Conservation (phyloP, 208 protist species). For the Leishmania major region DNA sequence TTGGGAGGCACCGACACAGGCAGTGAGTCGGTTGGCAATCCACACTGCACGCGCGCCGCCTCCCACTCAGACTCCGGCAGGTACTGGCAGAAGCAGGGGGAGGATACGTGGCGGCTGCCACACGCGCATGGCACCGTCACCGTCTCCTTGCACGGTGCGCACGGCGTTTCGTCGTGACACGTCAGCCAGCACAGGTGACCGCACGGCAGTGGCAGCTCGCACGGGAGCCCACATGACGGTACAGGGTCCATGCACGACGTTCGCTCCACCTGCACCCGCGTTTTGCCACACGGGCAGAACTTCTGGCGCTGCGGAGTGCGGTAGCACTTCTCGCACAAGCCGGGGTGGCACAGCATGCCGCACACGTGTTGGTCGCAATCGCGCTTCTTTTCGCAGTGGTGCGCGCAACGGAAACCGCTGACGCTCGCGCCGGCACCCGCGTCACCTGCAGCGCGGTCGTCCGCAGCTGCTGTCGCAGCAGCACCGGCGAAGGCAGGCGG, state of each 20-base stretch:
- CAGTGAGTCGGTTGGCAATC: conserved; percentile 23
- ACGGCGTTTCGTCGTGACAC: conserved; percentile 85
- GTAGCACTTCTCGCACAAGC: conserved; percentile 65
- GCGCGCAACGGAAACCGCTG: conserved; percentile 50
- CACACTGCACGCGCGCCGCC: conserved; percentile 38
- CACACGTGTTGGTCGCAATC: conserved; percentile 90
- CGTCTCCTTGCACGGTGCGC: conserved; percentile 73
- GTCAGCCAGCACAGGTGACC: conserved; percentile 72
- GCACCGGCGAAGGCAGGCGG: not conserved
- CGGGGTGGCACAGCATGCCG: conserved; percentile 72
- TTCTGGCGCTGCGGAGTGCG: conserved; percentile 53
- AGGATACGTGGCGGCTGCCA: conserved; percentile 38
- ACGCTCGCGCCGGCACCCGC: not conserved
- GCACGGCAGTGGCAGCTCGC: conserved; percentile 78
- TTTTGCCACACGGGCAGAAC: conserved; percentile 61
- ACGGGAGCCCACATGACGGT: conserved; percentile 81
- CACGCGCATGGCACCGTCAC: conserved; percentile 68
- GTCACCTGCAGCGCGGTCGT: not conserved
- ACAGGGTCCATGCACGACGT: conserved; percentile 81
- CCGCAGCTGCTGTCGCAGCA: not conserved
- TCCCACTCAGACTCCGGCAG: conserved; percentile 64
- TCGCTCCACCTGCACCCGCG: conserved; percentile 33
- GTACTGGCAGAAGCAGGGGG: conserved; percentile 84
- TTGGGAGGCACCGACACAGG: conserved; percentile 46
- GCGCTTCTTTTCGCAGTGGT: conserved; percentile 51